Evolutionary conservation across 345 rosid genomes (phyloP), one percentile per base, ranked within the genome.

Genomic region (Noccaea bulbosa): DNA sequence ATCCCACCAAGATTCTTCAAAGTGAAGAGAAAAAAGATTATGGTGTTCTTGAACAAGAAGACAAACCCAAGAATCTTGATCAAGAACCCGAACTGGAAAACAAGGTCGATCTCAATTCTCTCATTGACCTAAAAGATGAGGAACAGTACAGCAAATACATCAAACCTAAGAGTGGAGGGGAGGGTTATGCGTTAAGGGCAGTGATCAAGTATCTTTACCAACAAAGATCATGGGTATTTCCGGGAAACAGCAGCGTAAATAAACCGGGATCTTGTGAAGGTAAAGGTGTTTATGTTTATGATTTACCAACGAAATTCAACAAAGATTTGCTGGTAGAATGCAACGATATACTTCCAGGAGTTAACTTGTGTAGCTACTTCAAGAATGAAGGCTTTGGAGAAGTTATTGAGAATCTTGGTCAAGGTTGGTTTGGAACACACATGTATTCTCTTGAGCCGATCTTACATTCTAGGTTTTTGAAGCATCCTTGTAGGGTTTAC

Each of bases 401-500:
- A 71, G 76, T 80, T 0, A 80, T 87, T 14, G 59, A 71, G 4
- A 79, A 83, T 71, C 83, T 87, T 8, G 93, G 96, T 11, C 61
- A 79, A 38, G 77, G 81, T 15, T 87, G 96, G 93, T 88, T 71
- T 55, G 41, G 62, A 15, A 88, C 93, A 33, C 87, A 88, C 67
- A 88, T 81, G 77, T 88, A 88, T 67, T 68, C 91, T 5, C 73
- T 88, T 16, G 93, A 91, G 70, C 86, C 81, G 1, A 87, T 88
- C 37, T 88, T 91, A 54, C 97, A 91, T 72, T 33, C 83, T 7
- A 86, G 80, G 70, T 70, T 81, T 55, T 66, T 87, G 79, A 91
- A 82, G 69, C 93, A 87, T 73, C 89, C 82, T 0, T 88, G 91
- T 85, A 74, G 95, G 80, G 92, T 87, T 64, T 77, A 75, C 66